These are phyloP conservation scores for Malus asiatica DNA, from an alignment of 306 rosid genomes.

Conservation along the genomic window DNA sequence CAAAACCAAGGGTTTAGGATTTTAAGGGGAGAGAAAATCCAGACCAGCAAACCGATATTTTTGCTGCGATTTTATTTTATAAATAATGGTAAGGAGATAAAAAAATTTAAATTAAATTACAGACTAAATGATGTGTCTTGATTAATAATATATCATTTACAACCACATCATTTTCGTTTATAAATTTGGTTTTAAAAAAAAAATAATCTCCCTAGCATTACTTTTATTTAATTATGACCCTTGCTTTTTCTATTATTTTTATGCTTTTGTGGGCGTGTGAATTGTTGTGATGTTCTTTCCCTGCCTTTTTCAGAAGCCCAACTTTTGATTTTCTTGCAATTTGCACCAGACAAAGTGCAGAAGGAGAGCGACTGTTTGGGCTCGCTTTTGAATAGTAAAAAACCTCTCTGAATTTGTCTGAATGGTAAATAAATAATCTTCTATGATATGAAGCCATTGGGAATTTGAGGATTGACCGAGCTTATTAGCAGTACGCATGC, in stretches of 20 bases:
- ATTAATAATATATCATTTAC: too few relatives aligned
- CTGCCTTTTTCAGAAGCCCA: background rate
- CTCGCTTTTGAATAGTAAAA: background rate
- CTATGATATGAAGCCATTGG: constrained; percentile 12
- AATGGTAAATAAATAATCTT: background rate
- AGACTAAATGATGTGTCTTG: too few relatives aligned
- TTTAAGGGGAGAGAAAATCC: too few relatives aligned
- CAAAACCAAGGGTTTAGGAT: background rate
- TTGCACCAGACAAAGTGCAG: background rate
- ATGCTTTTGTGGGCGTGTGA: background rate
- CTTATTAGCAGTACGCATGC: background rate
- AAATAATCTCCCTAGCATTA: too few relatives aligned
- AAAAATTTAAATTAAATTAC: too few relatives aligned
- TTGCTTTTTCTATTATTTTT: too few relatives aligned
- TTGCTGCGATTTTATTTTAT: background rate
- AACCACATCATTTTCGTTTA: too few relatives aligned
- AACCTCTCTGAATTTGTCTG: background rate
- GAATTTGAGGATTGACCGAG: background rate
- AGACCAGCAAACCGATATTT: background rate
- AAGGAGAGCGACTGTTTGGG: background rate
- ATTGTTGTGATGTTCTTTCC: background rate
- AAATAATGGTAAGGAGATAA: too few relatives aligned
- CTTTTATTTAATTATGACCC: too few relatives aligned
- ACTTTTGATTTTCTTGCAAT: background rate
- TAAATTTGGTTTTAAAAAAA: too few relatives aligned